These are phyloP conservation scores for Thelonectria olida DNA, from an alignment of 2,329 filamentous ascomycete species.

Conservation along the genomic window DNA sequence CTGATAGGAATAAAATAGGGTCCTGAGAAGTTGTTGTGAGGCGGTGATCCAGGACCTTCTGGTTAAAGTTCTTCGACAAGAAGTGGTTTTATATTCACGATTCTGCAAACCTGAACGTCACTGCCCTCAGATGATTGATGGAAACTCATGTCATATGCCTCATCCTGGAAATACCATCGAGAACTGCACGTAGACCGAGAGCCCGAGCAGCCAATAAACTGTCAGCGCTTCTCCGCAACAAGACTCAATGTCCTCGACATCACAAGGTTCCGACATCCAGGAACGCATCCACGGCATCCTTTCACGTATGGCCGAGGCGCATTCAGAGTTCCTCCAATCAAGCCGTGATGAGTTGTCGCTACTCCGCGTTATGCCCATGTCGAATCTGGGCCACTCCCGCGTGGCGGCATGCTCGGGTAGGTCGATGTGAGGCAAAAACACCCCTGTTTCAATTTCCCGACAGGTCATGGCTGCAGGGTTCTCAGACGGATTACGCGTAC, in stretches of 20 bases:
- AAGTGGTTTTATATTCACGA: neutral
- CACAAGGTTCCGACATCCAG: neutral
- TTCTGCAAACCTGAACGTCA: neutral
- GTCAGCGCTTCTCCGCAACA: neutral
- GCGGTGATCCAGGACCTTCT: too few species aligned
- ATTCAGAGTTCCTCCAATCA: neutral
- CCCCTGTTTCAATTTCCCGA: neutral
- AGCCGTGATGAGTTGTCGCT: neutral
- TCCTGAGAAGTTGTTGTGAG: too few species aligned
- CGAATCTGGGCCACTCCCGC: neutral
- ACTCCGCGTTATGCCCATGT: neutral
- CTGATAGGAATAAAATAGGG: neutral
- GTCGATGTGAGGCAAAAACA: neutral
- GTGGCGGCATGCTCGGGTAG: neutral
- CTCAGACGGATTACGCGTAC: neutral
- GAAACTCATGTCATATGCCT: neutral
- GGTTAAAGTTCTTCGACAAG: too few species aligned
- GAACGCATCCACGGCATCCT: neutral
- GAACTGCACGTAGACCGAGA: neutral
- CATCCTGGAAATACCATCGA: neutral
- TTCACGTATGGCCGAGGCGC: neutral
- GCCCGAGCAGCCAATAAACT: neutral
- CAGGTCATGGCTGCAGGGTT: neutral
- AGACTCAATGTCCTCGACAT: neutral
- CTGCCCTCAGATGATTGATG: neutral